phyloP scores from a whole-genome alignment of 2,329 filamentous ascomycete species.

The Zymoseptoria crescenta region DNA sequence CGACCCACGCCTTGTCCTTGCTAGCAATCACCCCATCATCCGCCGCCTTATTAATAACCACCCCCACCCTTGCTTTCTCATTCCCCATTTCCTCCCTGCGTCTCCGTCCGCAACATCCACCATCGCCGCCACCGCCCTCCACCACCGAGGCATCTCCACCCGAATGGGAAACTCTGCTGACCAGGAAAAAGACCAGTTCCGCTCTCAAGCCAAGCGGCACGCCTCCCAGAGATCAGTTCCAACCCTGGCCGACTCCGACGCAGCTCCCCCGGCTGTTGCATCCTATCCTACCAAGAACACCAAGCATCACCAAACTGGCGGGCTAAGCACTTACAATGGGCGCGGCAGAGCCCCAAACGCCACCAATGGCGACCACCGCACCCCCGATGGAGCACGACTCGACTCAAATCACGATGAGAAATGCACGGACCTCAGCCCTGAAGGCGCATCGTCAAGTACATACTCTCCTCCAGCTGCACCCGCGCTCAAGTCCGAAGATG shows the following conservation, averaged over 20 bases:
- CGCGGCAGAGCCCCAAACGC: conserved; percentile 16
- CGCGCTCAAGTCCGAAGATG: conserved; percentile 40
- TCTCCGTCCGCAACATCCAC: background rate
- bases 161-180: conserved; percentile 50
- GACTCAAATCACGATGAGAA: conserved; percentile 18
- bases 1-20: background rate
- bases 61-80: background rate
- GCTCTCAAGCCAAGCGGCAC: conserved; percentile 42
- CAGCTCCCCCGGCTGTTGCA: conserved; percentile 25
- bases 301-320: conserved; percentile 24
- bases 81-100: background rate
- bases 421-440: conserved; percentile 17
- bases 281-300: conserved; percentile 15
- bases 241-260: conserved; percentile 21
- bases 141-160: conserved; percentile 13
- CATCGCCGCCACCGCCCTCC: background rate
- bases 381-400: conserved; percentile 16
- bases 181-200: conserved; percentile 45
- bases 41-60: background rate
- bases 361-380: conserved; percentile 9
- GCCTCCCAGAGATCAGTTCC: conserved; percentile 17
- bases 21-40: background rate
- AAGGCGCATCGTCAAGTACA: conserved; percentile 15
- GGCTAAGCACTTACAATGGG: conserved; percentile 22
- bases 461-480: conserved; percentile 31